phyloP scores from a whole-genome alignment of 2,329 filamentous ascomycete genomes.

The Penicillium sp. region DNA sequence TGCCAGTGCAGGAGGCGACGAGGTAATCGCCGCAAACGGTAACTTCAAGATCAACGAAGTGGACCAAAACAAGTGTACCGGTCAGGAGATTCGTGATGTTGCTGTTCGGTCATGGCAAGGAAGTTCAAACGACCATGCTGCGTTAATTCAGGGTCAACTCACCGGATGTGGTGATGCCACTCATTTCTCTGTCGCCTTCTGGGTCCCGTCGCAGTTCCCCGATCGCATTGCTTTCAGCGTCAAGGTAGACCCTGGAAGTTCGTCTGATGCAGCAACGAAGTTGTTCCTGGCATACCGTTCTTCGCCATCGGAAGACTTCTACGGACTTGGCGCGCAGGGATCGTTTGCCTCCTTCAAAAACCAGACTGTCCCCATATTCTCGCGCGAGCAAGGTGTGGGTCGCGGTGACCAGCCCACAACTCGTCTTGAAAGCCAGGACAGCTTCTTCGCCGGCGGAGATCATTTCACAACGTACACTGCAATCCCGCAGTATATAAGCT shows the following conservation, averaged over 20 bases:
- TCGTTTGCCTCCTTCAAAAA: constrained; percentile 30
- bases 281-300: constrained; percentile 23
- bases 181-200: constrained; percentile 15
- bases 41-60: constrained; percentile 28
- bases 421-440: constrained; percentile 16
- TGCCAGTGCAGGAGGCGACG: constrained; percentile 22
- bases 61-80: constrained; percentile 21
- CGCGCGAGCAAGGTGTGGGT: constrained; percentile 27
- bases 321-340: constrained; percentile 26
- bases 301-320: constrained; percentile 24
- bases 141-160: constrained; percentile 18
- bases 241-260: constrained; percentile 12
- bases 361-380: constrained; percentile 27
- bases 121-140: constrained; percentile 17
- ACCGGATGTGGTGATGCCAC: constrained; percentile 19
- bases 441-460: constrained; percentile 32
- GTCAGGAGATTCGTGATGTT: constrained; percentile 16
- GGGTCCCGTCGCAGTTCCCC: constrained; percentile 21
- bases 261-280: constrained; percentile 11
- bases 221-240: constrained; percentile 22
- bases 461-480: constrained; percentile 37
- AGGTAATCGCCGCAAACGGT: constrained; percentile 21
- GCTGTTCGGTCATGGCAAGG: constrained; percentile 4
- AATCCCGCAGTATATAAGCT: constrained; percentile 34
- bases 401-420: constrained; percentile 28